phyloP scores from a whole-genome alignment of 1,284 basidiomycete species.

The Pulveroboletus sp. region DNA sequence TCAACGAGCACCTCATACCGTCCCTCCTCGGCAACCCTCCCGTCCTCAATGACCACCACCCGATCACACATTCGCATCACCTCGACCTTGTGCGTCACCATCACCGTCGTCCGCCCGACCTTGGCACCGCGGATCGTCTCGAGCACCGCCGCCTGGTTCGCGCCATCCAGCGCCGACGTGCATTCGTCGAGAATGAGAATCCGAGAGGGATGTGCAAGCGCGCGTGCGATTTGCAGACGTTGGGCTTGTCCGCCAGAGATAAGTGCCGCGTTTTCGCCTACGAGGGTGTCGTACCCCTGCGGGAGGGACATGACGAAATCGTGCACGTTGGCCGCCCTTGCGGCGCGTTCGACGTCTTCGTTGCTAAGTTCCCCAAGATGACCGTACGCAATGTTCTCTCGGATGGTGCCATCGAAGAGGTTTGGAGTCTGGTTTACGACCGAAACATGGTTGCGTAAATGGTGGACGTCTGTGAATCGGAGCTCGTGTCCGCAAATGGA shows the following conservation, averaged over 20 bases:
- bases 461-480: conserved; percentile 58
- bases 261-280: conserved; percentile 87
- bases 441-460: conserved; percentile 81
- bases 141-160: conserved; percentile 79
- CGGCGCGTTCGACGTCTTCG: conserved; percentile 67
- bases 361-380: conserved; percentile 37
- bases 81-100: conserved; percentile 91
- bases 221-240: conserved; percentile 88
- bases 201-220: conserved; percentile 68
- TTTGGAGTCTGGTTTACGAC: conserved; percentile 86
- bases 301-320: conserved; percentile 85
- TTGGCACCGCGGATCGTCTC: conserved; percentile 72
- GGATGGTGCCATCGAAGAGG: conserved; percentile 83
- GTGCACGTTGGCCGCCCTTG: conserved; percentile 77
- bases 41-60: conserved; percentile 80
- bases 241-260: conserved; percentile 96
- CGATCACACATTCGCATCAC: conserved; percentile 94
- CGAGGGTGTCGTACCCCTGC: conserved; percentile 79
- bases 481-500: conserved; percentile 57
- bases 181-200: conserved; percentile 95
- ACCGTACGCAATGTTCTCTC: conserved; percentile 89
- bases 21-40: conserved; percentile 79
- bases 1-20: conserved; percentile 72
- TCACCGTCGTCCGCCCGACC: conserved; percentile 76
- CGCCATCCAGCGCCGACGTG: conserved; percentile 85